Conservation (phyloP, 2,329 filamentous ascomycete genomes). For the Phaeosphaeriaceae sp. region DNA sequence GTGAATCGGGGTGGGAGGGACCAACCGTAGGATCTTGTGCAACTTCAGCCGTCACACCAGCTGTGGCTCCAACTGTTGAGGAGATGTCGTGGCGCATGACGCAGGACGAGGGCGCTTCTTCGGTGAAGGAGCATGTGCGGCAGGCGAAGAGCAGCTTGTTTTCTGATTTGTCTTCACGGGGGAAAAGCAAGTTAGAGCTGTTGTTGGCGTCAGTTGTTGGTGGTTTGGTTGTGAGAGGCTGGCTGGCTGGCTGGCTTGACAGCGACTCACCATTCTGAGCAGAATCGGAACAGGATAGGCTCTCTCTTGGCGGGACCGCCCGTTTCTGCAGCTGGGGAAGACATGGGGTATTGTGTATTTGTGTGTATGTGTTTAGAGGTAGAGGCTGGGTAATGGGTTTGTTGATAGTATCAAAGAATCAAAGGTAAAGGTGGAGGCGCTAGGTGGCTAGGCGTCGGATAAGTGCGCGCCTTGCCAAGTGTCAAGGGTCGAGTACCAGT, state of each 20-base stretch:
- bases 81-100: slow-evolving; percentile 95
- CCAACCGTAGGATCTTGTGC: slow-evolving; percentile 98
- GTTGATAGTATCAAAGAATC: not conserved
- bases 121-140: slow-evolving; percentile 91
- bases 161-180: slow-evolving; percentile 86
- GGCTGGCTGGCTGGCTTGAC: not conserved
- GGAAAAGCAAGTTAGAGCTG: slow-evolving; percentile 97
- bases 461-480: not conserved
- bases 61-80: slow-evolving; percentile 90
- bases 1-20: slow-evolving; percentile 53
- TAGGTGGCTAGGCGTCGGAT: no score
- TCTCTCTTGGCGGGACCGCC: slow-evolving; percentile 55
- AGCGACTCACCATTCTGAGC: slow-evolving; percentile 80
- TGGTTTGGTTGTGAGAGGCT: slow-evolving; percentile 1
- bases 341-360: slow-evolving; percentile 33
- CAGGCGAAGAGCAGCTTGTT: slow-evolving; percentile 93
- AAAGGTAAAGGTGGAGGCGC: no score
- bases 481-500: not conserved
- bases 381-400: not conserved
- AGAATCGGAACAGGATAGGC: slow-evolving; percentile 97
- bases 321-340: slow-evolving; percentile 41
- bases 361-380: not conserved
- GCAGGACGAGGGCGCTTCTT: slow-evolving; percentile 84
- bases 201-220: slow-evolving; percentile 11
- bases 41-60: slow-evolving; percentile 96